phyloP scores from a whole-genome alignment of 1,139 yeast genomes.

The Taphrina populina region DNA sequence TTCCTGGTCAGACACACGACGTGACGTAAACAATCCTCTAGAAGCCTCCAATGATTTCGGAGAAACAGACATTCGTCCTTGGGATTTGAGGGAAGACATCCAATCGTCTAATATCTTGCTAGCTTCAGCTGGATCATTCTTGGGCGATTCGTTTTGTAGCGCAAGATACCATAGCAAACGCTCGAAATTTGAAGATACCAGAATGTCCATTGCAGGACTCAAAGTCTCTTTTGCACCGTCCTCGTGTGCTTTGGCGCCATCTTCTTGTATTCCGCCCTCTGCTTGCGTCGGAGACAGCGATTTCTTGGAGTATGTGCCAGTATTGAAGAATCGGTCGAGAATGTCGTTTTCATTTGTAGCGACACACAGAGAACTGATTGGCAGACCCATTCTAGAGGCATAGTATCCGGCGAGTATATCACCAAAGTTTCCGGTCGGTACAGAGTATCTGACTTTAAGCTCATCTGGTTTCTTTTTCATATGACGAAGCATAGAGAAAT shows the following conservation, averaged over 20 bases:
- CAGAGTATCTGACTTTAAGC: slow-evolving; percentile 72
- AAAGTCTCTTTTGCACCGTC: slow-evolving; percentile 80
- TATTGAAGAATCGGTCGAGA: slow-evolving; percentile 81
- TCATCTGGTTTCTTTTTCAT: slow-evolving; percentile 38
- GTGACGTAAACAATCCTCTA: slow-evolving; percentile 67
- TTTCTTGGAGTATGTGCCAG: slow-evolving; percentile 67
- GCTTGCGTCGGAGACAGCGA: slow-evolving; percentile 23
- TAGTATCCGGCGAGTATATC: slow-evolving; percentile 95
- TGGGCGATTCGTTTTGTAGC: slow-evolving; percentile 50
- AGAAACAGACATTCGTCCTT: slow-evolving; percentile 75
- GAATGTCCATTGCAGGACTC: slow-evolving; percentile 98
- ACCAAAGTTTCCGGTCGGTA: slow-evolving; percentile 97
- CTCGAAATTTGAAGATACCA: slow-evolving; percentile 92
- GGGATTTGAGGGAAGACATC: slow-evolving; percentile 74
- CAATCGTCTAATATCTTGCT: slow-evolving; percentile 69
- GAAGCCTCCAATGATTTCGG: slow-evolving; percentile 65
- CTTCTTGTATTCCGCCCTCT: slow-evolving; percentile 41
- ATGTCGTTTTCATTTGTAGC: slow-evolving; percentile 97
- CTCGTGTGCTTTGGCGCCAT: slow-evolving; percentile 48
- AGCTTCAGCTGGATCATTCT: slow-evolving; percentile 53
- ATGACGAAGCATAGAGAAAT: slow-evolving; percentile 63
- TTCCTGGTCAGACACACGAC: slow-evolving; percentile 72
- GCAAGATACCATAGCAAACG: slow-evolving; percentile 93
- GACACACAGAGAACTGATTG: slow-evolving; percentile 77
- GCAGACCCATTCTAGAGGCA: slow-evolving; percentile 94